Conservation (phyloP, 2,329 filamentous ascomycete species). For the Microdochium nivale region DNA sequence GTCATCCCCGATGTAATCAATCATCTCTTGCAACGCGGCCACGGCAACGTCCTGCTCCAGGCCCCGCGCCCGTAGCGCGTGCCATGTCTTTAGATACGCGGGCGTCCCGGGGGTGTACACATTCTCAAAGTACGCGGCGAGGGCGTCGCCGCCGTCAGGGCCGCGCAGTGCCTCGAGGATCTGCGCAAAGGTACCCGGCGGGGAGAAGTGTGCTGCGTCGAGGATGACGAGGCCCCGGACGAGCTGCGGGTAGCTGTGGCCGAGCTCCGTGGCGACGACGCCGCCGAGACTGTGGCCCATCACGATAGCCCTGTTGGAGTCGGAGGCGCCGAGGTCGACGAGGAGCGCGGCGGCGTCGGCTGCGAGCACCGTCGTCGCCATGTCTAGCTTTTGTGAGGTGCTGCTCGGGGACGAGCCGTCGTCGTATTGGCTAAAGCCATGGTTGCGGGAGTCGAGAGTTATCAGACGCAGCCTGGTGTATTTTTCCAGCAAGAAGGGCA, state of each 20-base stretch:
- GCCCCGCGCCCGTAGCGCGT: too few relatives aligned
- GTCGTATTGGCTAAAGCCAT: slow-evolving; percentile 2
- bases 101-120: too few relatives aligned
- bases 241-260: neutral
- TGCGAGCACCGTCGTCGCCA: slow-evolving; percentile 1
- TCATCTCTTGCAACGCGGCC: too few relatives aligned
- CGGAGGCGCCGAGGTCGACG: neutral
- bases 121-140: too few relatives aligned
- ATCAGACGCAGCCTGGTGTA: slow-evolving; percentile 1
- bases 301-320: slow-evolving; percentile 2
- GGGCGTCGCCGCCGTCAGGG: too few relatives aligned
- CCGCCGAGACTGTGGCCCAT: slow-evolving; percentile 4
- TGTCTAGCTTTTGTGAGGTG: neutral
- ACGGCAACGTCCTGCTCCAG: too few relatives aligned
- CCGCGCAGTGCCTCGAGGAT: too few relatives aligned
- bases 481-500: neutral
- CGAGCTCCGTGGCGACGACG: neutral
- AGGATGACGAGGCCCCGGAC: slow-evolving; percentile 2
- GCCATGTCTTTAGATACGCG: too few relatives aligned
- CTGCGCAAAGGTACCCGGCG: too few relatives aligned
- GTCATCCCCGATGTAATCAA: too few relatives aligned
- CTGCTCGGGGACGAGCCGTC: neutral
- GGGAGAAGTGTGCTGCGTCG: too few relatives aligned
- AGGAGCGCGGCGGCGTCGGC: slow-evolving; percentile 2
- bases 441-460: slow-evolving; percentile 2